These are phyloP conservation scores for Mycena belliarum DNA, from an alignment of 768 basidiomycete genomes.

Conservation along the genomic window DNA sequence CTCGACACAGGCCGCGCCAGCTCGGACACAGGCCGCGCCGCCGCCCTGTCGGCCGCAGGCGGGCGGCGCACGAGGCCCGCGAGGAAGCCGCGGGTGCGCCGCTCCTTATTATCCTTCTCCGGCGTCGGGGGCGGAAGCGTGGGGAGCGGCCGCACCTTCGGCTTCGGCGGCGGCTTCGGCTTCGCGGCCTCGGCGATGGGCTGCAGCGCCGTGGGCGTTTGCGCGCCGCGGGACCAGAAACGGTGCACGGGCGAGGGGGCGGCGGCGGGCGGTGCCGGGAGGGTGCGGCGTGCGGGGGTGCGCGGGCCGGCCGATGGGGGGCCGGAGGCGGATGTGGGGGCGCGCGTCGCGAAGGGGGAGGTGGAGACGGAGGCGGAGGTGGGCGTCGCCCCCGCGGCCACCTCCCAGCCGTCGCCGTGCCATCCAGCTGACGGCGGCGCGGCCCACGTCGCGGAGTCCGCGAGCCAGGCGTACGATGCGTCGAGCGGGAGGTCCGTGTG, in stretches of 20 bases:
- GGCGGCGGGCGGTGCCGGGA: background rate
- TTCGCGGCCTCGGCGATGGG: constrained; percentile 10
- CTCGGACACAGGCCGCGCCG: too few relatives aligned
- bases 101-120: constrained; percentile 2
- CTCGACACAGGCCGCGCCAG: too few relatives aligned
- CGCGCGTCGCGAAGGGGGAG: background rate
- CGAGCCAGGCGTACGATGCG: constrained; percentile 16
- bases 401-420: constrained; percentile 23
- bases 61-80: constrained; percentile 10
- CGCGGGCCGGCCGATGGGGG: background rate
- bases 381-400: constrained; percentile 15
- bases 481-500: constrained; percentile 9
- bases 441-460: constrained; percentile 19
- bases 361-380: background rate
- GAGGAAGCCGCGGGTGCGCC: constrained; percentile 1
- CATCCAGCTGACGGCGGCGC: constrained; percentile 9
- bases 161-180: background rate
- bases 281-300: background rate
- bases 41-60: too few relatives aligned
- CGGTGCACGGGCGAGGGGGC: background rate
- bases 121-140: background rate
- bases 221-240: constrained; percentile 14
- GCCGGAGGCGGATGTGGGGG: background rate
- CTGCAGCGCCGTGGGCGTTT: background rate
- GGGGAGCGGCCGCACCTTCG: background rate